Evolutionary conservation across 179 eudicot genomes (phyloP), one percentile per base, ranked within the genome.

Genomic region (Gypsophila paniculata): DNA sequence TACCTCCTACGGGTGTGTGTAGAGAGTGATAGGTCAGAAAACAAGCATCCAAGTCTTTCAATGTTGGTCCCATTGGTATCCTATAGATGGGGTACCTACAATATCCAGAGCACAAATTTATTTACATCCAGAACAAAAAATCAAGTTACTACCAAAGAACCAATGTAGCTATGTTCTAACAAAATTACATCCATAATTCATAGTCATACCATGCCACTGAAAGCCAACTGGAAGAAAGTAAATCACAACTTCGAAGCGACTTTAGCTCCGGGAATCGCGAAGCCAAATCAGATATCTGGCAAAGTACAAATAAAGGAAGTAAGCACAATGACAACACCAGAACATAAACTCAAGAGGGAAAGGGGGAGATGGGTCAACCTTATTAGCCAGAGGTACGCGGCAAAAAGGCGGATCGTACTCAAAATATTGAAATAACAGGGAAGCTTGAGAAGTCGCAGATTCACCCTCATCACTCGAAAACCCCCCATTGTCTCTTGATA

Each of bases 121-220:
- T 26, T 66, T 3, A 53, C 21, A 53, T 26, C 14, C 3, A 19
- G 26, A 54, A 29, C 21, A 11, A 60, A 62, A 61, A 51, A n/a
- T 53, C 38, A 54, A 53, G 52, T 17, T 49, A 25, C 22, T 21
- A 68, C 12, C 13, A 25, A 52, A 7, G 23, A 11, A 68, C 12
- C 13, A 25, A 52, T 15, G 23, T 49, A 13, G 29, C 49, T 19
- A 51, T 48, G 38, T 29, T 29, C 34, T 29, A 38, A 68, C 7
- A 26, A 68, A 49, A 26, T 26, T 9, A n/a, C 59, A 25, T 68
- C 17, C 52, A 70, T 91, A 93, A 29, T 29, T 29, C 97, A n/a
- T n/a, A 97, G 91, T 72, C 52, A 70, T 93, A 93, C 98, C 98
- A 93, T 70, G 98, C 98, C 72, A 93, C 91, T 74, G 96, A 91